These are phyloP conservation scores for Epichloe amarillans DNA, from an alignment of 2,329 filamentous ascomycete species.

Conservation along the genomic window DNA sequence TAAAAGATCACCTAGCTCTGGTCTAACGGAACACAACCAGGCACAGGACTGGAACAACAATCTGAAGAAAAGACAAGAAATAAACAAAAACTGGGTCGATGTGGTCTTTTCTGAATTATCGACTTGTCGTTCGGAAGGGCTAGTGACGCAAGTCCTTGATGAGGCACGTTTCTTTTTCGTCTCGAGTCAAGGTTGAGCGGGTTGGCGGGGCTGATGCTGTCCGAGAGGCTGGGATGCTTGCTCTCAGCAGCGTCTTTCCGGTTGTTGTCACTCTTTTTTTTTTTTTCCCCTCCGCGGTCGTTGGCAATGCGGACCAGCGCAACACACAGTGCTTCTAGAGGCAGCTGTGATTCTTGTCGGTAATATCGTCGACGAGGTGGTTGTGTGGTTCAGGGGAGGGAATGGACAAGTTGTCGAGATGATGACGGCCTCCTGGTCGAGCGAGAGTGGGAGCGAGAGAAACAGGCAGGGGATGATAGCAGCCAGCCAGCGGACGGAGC, in stretches of 20 bases:
- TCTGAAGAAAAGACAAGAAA: neutral
- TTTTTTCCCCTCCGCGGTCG: neutral
- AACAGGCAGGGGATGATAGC: neutral
- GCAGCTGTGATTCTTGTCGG: neutral
- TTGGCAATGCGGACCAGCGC: neutral
- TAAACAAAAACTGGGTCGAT: neutral
- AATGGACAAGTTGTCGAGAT: neutral
- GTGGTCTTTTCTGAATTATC: neutral
- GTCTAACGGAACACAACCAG: neutral
- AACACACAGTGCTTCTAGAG: neutral
- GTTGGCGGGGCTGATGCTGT: neutral
- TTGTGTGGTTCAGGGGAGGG: neutral
- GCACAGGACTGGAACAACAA: neutral
- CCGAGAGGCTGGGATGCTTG: neutral
- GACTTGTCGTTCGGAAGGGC: neutral
- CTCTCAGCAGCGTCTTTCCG: neutral
- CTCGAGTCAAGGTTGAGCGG: conserved; percentile 3
- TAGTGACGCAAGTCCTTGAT: neutral
- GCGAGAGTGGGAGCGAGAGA: neutral
- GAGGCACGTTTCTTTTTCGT: conserved; percentile 1
- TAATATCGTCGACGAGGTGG: neutral
- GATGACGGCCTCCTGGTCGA: neutral
- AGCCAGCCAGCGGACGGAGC: neutral
- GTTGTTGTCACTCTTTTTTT: neutral
- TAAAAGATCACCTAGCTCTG: neutral